A percentile compares a stretch with the other conserved stretches of the same genome.
These are phyloP conservation scores for Phytophthora pistaciae DNA, from an alignment of 352 stramenopile genomes.

Conservation along the genomic window DNA sequence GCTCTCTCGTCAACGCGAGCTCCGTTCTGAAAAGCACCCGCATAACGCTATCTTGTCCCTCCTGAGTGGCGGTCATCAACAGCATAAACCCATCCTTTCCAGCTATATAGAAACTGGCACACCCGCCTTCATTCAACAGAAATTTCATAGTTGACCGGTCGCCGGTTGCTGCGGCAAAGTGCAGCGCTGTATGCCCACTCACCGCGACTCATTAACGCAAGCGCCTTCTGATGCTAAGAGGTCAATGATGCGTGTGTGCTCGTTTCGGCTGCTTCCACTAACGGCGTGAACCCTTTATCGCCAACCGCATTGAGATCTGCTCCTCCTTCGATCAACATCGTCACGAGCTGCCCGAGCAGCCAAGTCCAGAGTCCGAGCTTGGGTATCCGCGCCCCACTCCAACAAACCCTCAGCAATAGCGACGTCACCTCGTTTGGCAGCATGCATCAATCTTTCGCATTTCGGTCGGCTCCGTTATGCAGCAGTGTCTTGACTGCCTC, in stretches of 20 bases:
- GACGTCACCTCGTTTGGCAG: neutral
- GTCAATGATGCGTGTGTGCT: neutral
- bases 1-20: too few species aligned
- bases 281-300: neutral
- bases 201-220: neutral
- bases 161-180: neutral
- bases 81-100: too few species aligned
- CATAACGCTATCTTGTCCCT: too few species aligned
- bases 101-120: too few species aligned
- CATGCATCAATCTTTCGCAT: conserved; percentile 3
- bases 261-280: conserved; percentile 1
- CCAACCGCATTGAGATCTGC: neutral
- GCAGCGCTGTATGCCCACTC: neutral
- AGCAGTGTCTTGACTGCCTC: neutral
- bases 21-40: too few species aligned
- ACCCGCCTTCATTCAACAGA: too few species aligned
- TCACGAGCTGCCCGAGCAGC: neutral
- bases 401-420: neutral
- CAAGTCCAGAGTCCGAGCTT: neutral
- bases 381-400: neutral
- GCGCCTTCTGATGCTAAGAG: neutral
- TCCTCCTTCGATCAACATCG: neutral
- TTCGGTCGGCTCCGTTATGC: conserved; percentile 4
- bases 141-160: too few species aligned
- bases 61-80: too few species aligned